phyloP scores from a whole-genome alignment of 78 protist species.

The Chrysochromulina parva region DNA sequence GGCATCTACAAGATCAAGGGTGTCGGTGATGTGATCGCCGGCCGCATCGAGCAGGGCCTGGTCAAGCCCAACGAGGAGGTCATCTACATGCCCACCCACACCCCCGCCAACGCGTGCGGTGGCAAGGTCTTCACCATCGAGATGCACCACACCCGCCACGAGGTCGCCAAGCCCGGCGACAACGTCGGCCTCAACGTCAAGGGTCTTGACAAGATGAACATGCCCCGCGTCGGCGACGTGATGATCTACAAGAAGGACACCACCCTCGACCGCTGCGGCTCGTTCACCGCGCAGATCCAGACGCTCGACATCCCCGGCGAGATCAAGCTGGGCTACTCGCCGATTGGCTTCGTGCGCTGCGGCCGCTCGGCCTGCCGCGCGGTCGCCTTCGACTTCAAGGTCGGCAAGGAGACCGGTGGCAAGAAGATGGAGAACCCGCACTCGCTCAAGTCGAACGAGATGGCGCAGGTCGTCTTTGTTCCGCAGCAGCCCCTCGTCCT shows the following conservation, averaged over 20 bases:
- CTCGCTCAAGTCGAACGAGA: conserved; percentile 64
- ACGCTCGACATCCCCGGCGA: conserved; percentile 61
- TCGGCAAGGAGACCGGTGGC: conserved; percentile 71
- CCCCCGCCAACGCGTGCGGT: conserved; percentile 46
- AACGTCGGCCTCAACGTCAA: conserved; percentile 67
- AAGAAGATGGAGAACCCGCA: conserved; percentile 65
- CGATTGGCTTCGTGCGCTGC: conserved; percentile 53
- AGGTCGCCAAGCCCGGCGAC: conserved; percentile 67
- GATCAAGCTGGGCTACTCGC: conserved; percentile 62
- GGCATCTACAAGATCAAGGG: conserved; percentile 74
- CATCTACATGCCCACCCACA: conserved; percentile 63
- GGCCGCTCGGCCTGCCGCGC: conserved; percentile 54
- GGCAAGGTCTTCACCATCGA: conserved; percentile 73
- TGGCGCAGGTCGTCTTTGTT: conserved; percentile 59
- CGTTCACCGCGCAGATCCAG: conserved; percentile 56
- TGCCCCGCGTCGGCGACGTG: conserved; percentile 64
- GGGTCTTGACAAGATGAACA: conserved; percentile 61
- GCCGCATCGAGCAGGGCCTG: conserved; percentile 68
- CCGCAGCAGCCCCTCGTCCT: conserved; percentile 71
- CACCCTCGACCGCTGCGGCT: conserved; percentile 32
- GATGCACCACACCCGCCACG: conserved; percentile 67
- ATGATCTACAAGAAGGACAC: conserved; percentile 51
- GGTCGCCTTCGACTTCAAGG: conserved; percentile 48
- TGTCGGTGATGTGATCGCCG: conserved; percentile 65
- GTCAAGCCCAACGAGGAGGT: conserved; percentile 57